Evolutionary conservation across 176 grass and related monocot species (phyloP).

Genomic region (Otatea glauca): DNA sequence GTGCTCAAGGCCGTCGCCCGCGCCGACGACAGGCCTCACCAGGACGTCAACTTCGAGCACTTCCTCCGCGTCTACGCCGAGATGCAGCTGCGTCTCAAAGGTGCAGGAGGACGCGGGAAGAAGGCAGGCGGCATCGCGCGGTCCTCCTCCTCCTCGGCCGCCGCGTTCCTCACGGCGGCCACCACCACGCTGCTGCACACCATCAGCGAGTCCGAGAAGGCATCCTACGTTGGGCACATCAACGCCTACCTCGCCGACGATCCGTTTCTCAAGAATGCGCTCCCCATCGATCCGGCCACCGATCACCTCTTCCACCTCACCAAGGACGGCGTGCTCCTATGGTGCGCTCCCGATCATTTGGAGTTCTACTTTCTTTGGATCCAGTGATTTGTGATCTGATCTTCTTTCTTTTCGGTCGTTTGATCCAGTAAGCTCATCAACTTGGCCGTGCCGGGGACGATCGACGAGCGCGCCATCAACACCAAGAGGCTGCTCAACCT

Average conservation of each 20-base stretch:
- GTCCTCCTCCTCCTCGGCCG: conserved; percentile 58
- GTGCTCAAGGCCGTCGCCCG: conserved; percentile 57
- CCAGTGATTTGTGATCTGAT: conserved; percentile 18
- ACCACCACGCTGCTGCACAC: conserved; percentile 97
- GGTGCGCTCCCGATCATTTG: conserved; percentile 46
- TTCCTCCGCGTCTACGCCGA: conserved; percentile 81
- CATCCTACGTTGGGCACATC: conserved; percentile 90
- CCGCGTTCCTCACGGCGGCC: conserved; percentile 75
- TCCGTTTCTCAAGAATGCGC: conserved; percentile 64
- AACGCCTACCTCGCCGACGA: conserved; percentile 86
- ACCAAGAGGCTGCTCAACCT: conserved; percentile 85
- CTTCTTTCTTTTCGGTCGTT: not conserved
- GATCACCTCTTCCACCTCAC: conserved; percentile 85
- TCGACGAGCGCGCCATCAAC: conserved; percentile 92
- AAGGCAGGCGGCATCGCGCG: conserved; percentile 42
- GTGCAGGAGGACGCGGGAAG: conserved; percentile 5
- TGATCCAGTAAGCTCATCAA: conserved; percentile 84
- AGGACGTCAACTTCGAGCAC: conserved; percentile 72
- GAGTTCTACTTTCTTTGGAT: conserved; percentile 6
- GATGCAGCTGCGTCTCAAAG: conserved; percentile 72
- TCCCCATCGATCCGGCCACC: conserved; percentile 79
- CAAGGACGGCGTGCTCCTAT: conserved; percentile 92
- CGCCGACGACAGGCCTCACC: conserved; percentile 49
- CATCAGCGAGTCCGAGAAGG: conserved; percentile 95
- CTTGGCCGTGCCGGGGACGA: conserved; percentile 88